Base-by-base conservation (phyloP, 192 early-diverging fungal species). In the Coemansia furcata region DNA sequence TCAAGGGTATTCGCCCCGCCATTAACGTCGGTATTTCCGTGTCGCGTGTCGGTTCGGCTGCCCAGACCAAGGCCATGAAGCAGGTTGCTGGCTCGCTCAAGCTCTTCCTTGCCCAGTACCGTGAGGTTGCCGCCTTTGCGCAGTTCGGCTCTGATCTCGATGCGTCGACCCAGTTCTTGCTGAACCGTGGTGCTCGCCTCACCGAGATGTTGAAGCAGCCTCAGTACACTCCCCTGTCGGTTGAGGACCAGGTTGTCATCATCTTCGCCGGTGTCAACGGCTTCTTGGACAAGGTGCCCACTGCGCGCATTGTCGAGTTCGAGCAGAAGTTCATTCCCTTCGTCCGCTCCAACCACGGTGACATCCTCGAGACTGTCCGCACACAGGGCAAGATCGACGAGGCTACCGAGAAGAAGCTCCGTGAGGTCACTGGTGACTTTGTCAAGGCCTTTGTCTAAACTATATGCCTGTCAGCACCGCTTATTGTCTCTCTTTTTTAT, bases 11-110 rank as follows among this genome's bases (percentile, higher is more conserved):
- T 69, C 94, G 97, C 79, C 97, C 97, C 62, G 96, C 97, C 68
- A 99, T 99, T 85, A 99, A 99, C 87, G 96, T 99, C 85, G 97
- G 97, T 99, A 88, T 99, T 62, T 99, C 97, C 77, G 97, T 99
- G 74, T 96, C 96, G 75, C 95, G 97, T 92, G 96, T 99, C 88
- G 97, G 97, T 78, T 96, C 95, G 71, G 95, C 96, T 73, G 98
- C 98, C 66, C 98, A 99, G 87, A 96, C 96, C 85, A 97, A 98
- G 91, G 96, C 98, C 71, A 99, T 99, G 98, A 95, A 95, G 89
- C 96, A 99, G 87, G 96, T 99, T 74, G 96, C 96, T 73, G 98
- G 98, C 83, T 98, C 98, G 77, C 88, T 99, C 73, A 99, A 99
- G 91, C 92, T 99, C 73, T 98, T 93, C 91, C 88, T 99, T 73